Evolutionary conservation across 2,329 filamentous ascomycete species (phyloP).

Genomic region (Hymenoscyphus occultus): DNA sequence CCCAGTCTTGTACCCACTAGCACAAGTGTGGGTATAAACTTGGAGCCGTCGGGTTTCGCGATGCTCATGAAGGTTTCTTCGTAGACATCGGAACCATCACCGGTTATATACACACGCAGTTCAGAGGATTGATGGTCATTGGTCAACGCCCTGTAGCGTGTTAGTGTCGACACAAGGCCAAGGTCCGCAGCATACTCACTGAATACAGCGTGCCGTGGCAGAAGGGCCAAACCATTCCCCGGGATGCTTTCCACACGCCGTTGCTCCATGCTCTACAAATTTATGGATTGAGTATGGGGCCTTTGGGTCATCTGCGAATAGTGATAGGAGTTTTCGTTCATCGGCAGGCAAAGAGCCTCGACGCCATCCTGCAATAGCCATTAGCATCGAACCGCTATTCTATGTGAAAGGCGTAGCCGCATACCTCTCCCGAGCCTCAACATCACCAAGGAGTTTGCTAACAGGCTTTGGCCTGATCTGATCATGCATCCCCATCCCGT

Average conservation of each 20-base stretch:
- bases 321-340: conserved; percentile 69
- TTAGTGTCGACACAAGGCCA: conserved; percentile 16
- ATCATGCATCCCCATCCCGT: conserved; percentile 99
- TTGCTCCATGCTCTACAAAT: conserved; percentile 85
- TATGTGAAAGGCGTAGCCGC: conserved; percentile 6
- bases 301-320: conserved; percentile 83
- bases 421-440: conserved; percentile 75
- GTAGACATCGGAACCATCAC: conserved; percentile 88
- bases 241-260: conserved; percentile 86
- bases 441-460: conserved; percentile 79
- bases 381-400: neutral
- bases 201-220: conserved; percentile 88
- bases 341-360: conserved; percentile 54
- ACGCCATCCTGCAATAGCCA: conserved; percentile 65
- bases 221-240: conserved; percentile 99
- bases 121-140: conserved; percentile 59
- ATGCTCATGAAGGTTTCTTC: conserved; percentile 81
- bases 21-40: conserved; percentile 81
- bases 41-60: conserved; percentile 62
- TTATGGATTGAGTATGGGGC: conserved; percentile 94
- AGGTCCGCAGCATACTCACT: conserved; percentile 53
- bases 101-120: conserved; percentile 82
- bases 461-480: conserved; percentile 84
- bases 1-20: conserved; percentile 85
- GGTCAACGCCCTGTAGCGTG: conserved; percentile 62